A percentile compares a stretch with the other conserved stretches of the same genome.
Conservation (phyloP, 1,284 basidiomycete genomes). For the Schizophyllum amplum region DNA sequence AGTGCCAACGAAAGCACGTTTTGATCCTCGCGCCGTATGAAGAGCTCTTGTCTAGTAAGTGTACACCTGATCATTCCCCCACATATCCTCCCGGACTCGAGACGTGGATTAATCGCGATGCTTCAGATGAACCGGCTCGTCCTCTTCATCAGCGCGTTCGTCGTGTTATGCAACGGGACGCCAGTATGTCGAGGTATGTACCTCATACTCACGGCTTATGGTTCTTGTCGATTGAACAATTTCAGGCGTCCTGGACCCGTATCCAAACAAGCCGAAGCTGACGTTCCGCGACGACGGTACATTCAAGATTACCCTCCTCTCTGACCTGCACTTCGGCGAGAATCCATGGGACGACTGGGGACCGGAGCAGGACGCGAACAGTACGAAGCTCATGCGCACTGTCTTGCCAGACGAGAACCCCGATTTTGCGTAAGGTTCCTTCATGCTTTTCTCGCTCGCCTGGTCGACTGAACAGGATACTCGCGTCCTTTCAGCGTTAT, state of each 20-base stretch:
- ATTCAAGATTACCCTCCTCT: constrained; percentile 63
- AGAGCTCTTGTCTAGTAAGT: too few relatives aligned
- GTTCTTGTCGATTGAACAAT: background rate
- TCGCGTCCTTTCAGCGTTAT: constrained; percentile 35
- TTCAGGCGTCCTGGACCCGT: too few relatives aligned
- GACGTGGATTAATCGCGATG: too few relatives aligned
- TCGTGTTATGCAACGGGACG: too few relatives aligned
- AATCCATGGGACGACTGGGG: constrained; percentile 64
- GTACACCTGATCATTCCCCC: too few relatives aligned
- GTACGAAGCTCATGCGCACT: constrained; percentile 42
- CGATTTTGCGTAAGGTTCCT: constrained; percentile 52
- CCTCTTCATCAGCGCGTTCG: too few relatives aligned
- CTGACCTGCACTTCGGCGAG: constrained; percentile 62
- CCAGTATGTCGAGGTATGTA: too few relatives aligned
- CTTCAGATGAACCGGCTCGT: too few relatives aligned
- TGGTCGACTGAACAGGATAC: background rate
- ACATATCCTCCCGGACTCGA: too few relatives aligned
- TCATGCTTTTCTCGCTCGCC: constrained; percentile 6
- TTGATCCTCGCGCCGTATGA: too few relatives aligned
- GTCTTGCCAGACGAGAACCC: constrained; percentile 47
- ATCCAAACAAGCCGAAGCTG: constrained; percentile 39
- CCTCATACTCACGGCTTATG: background rate
- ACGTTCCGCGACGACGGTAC: constrained; percentile 42
- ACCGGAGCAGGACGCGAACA: constrained; percentile 52
- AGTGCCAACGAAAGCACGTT: too few relatives aligned